phyloP scores from a whole-genome alignment of 805 yeast species.

The Saturnispora bothae region DNA sequence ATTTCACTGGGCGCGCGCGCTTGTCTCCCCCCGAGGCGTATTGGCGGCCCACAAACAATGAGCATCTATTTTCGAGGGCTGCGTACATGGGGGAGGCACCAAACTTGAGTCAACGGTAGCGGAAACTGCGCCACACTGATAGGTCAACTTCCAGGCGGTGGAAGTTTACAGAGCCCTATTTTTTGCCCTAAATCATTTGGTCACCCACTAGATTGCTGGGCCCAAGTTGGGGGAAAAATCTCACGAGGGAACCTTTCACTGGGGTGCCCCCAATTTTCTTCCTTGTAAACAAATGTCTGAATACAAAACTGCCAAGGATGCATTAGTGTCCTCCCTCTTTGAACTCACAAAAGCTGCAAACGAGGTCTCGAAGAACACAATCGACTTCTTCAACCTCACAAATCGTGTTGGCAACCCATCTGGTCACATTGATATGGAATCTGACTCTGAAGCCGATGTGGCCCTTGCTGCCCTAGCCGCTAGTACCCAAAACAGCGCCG shows the following conservation, averaged over 20 bases:
- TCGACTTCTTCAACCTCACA: conserved; percentile 58
- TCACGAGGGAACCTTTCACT: not conserved
- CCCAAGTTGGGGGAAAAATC: not conserved
- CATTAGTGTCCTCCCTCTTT: conserved; percentile 64
- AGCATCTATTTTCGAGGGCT: no score
- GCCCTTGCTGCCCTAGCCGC: not conserved
- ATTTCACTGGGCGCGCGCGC: no score
- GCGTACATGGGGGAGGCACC: no score
- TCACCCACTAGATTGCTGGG: no score
- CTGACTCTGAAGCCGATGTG: conserved; percentile 2
- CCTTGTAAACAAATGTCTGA: conserved; percentile 10
- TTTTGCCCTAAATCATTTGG: no score
- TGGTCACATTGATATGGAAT: no score
- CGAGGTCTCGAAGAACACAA: conserved; percentile 72
- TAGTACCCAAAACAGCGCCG: not conserved
- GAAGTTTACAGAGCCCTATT: no score
- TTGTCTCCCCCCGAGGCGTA: no score
- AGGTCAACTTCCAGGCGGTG: no score
- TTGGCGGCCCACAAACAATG: no score
- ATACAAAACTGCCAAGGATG: conserved; percentile 23
- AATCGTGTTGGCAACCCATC: conserved; percentile 19
- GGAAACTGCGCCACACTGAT: no score
- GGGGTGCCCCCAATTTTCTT: not conserved
- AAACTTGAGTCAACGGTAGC: no score
- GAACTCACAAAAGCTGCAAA: conserved; percentile 81